phyloP scores from a whole-genome alignment of 2,329 filamentous ascomycete species.

The Metarhizium sp. region DNA sequence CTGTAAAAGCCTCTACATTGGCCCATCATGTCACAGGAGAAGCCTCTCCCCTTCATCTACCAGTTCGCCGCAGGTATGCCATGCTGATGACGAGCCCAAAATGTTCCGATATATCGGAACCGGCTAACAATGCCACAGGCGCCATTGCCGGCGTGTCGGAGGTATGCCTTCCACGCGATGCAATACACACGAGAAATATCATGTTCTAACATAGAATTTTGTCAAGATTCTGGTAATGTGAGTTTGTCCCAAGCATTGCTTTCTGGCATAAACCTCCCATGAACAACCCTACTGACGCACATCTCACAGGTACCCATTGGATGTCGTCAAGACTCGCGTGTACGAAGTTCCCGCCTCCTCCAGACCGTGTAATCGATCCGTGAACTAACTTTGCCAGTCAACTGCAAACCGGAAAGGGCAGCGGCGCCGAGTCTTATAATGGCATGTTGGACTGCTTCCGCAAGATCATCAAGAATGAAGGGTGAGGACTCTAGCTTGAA shows the following conservation, averaged over 20 bases:
- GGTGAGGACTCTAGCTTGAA: constrained; percentile 41
- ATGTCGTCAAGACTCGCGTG: constrained; percentile 98
- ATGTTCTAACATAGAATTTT: constrained; percentile 1
- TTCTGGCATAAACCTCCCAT: neutral
- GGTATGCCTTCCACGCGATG: constrained; percentile 37
- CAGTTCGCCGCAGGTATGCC: constrained; percentile 82
- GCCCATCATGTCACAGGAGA: constrained; percentile 52
- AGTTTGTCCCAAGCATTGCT: constrained; percentile 17
- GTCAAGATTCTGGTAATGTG: constrained; percentile 78
- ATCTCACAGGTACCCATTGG: constrained; percentile 78
- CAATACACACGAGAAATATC: neutral
- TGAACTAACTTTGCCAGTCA: constrained; percentile 47
- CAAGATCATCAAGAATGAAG: constrained; percentile 94
- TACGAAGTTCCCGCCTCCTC: constrained; percentile 37
- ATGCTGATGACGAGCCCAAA: constrained; percentile 10
- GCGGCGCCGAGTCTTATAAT: constrained; percentile 78
- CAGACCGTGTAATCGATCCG: neutral
- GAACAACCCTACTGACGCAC: constrained; percentile 11
- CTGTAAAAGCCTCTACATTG: constrained; percentile 4
- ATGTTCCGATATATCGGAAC: neutral
- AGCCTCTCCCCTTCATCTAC: constrained; percentile 85
- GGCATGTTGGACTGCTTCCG: constrained; percentile 97
- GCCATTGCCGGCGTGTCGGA: constrained; percentile 97
- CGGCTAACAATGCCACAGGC: constrained; percentile 36
- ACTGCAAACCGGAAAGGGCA: constrained; percentile 66